phyloP scores from a whole-genome alignment of 2,329 filamentous ascomycete species.

The Alternaria sp. region DNA sequence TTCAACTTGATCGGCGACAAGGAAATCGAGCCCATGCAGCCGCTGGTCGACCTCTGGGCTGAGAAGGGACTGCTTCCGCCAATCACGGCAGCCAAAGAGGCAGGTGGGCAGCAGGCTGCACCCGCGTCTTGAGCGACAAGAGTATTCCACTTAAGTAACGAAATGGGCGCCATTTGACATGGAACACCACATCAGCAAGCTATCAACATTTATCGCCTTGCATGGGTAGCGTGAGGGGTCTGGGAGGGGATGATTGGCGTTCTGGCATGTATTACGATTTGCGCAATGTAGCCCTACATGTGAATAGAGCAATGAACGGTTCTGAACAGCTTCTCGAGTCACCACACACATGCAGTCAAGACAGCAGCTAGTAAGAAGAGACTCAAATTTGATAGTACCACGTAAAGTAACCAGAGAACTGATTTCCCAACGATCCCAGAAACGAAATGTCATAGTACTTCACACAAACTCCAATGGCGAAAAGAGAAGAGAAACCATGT shows the following conservation, averaged over 20 bases:
- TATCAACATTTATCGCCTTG: slow-evolving; percentile 15
- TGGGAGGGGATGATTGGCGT: slow-evolving; percentile 9
- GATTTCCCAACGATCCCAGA: slow-evolving; percentile 45
- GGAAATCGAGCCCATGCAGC: slow-evolving; percentile 95
- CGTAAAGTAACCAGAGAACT: slow-evolving; percentile 46
- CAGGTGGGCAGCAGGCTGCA: slow-evolving; percentile 25
- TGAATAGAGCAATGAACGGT: slow-evolving; percentile 9
- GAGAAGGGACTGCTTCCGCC: slow-evolving; percentile 82
- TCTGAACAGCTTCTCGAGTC: background rate
- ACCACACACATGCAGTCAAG: slow-evolving; percentile 13
- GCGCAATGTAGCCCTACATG: slow-evolving; percentile 3
- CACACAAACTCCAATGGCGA: slow-evolving; percentile 48
- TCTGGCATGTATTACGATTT: slow-evolving; percentile 12
- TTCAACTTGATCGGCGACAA: slow-evolving; percentile 79
- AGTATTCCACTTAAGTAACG: background rate
- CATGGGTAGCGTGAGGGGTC: slow-evolving; percentile 10
- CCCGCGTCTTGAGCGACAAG: slow-evolving; percentile 12
- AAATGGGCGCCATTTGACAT: slow-evolving; percentile 14
- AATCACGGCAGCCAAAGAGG: slow-evolving; percentile 26
- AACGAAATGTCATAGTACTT: slow-evolving; percentile 43
- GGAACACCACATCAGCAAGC: slow-evolving; percentile 7
- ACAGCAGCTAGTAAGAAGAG: slow-evolving; percentile 41
- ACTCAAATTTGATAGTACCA: slow-evolving; percentile 49
- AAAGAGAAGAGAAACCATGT: slow-evolving; percentile 31
- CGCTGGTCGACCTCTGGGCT: slow-evolving; percentile 88